Evolutionary conservation across 805 yeast species (phyloP).

Genomic region (Lipomyces anomalus): DNA sequence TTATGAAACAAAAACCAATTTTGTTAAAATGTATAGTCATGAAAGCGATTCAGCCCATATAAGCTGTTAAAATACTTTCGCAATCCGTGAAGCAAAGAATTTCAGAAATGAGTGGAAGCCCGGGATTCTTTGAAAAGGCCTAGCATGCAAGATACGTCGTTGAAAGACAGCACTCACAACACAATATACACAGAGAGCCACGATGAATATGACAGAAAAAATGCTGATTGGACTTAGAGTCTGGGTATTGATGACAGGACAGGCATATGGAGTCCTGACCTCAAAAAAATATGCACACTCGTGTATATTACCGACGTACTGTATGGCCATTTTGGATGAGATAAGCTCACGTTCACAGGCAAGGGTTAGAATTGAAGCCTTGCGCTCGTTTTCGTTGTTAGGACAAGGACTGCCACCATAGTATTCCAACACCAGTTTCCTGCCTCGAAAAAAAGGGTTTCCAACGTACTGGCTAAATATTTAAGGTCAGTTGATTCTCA

Average conservation of each 20-base stretch:
- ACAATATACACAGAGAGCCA: slow-evolving; percentile 16
- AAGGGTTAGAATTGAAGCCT: slow-evolving; percentile 63
- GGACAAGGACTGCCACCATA: slow-evolving; percentile 50
- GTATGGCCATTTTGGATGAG: slow-evolving; percentile 43
- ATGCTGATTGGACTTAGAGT: slow-evolving; percentile 52
- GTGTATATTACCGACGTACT: slow-evolving; percentile 64
- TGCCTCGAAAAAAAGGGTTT: slow-evolving; percentile 63
- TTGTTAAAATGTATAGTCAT: too few relatives aligned
- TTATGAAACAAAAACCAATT: too few relatives aligned
- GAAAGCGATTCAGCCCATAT: too few relatives aligned
- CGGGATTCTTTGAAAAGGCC: neutral
- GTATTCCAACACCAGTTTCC: slow-evolving; percentile 64
- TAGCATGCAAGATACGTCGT: slow-evolving; percentile 2
- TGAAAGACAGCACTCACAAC: slow-evolving; percentile 1
- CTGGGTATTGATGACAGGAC: slow-evolving; percentile 63
- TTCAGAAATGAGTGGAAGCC: too few relatives aligned
- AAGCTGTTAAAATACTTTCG: too few relatives aligned
- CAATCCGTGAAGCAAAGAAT: too few relatives aligned
- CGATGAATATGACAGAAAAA: slow-evolving; percentile 33
- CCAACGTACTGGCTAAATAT: slow-evolving; percentile 43
- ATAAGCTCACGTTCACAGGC: slow-evolving; percentile 73
- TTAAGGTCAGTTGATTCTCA: slow-evolving; percentile 29
- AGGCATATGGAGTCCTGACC: slow-evolving; percentile 77
- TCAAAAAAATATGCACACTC: slow-evolving; percentile 83
- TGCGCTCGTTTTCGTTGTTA: slow-evolving; percentile 47